These are phyloP conservation scores for Chrysosporium queenslandicum DNA, from an alignment of 2,329 filamentous ascomycete species.

Conservation along the genomic window DNA sequence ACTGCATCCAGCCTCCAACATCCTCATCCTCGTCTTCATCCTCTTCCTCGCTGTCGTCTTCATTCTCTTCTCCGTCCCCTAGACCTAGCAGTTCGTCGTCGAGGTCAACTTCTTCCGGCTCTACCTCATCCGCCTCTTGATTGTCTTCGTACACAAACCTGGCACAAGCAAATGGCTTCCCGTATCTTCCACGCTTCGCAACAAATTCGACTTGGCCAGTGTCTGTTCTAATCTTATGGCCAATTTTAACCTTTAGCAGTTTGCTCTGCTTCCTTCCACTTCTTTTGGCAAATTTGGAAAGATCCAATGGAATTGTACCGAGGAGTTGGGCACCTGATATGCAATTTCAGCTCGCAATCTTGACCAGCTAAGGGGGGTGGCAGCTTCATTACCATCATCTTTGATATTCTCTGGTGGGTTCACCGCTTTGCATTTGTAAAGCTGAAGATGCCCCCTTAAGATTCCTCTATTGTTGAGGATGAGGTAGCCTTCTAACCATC, in stretches of 20 bases:
- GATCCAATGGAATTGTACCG: neutral
- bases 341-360: neutral
- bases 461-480: neutral
- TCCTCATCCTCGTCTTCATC: conserved; percentile 5
- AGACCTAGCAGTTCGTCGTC: neutral
- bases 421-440: conserved; percentile 6
- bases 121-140: neutral
- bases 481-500: conserved; percentile 13
- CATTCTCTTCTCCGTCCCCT: neutral
- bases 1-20: neutral
- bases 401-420: neutral
- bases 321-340: conserved; percentile 2
- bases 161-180: neutral
- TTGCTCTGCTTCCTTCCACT: neutral
- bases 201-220: conserved; percentile 1
- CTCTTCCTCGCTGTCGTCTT: neutral
- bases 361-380: neutral
- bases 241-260: neutral
- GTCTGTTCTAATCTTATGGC: conserved; percentile 1
- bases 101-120: neutral
- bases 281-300: neutral
- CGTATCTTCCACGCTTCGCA: neutral
- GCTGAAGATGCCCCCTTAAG: neutral
- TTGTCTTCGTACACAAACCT: conserved; percentile 3
- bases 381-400: neutral